Evolutionary conservation across 2,329 filamentous ascomycete genomes (phyloP).

Genomic region (Calonectria pseudoturangicola): DNA sequence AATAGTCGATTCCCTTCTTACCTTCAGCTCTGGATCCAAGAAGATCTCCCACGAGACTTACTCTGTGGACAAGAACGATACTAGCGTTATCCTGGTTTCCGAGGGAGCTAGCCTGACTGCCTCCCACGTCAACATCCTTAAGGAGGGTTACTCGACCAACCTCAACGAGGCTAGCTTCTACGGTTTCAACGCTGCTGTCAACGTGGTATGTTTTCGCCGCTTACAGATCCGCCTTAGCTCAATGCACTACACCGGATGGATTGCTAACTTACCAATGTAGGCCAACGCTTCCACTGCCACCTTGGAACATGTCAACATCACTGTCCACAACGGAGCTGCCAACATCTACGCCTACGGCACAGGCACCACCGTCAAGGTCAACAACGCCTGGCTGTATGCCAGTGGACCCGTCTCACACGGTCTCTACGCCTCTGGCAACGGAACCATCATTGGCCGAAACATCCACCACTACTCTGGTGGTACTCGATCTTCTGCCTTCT

Average conservation of each 20-base stretch:
- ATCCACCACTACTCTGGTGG: conserved; percentile 35
- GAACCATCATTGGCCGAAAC: conserved; percentile 37
- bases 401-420: conserved; percentile 36
- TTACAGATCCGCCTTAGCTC: not conserved
- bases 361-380: conserved; percentile 27
- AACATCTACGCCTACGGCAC: conserved; percentile 38
- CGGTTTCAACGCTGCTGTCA: conserved; percentile 38
- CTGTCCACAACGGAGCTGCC: conserved; percentile 37
- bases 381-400: conserved; percentile 35
- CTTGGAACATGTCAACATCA: conserved; percentile 36
- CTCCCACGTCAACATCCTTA: conserved; percentile 29
- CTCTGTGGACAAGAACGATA: conserved; percentile 31
- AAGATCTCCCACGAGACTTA: conserved; percentile 16
- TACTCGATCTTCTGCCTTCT: conserved; percentile 35
- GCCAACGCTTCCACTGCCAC: conserved; percentile 35
- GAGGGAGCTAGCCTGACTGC: conserved; percentile 27
- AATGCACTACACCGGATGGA: not conserved
- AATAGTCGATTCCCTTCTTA: conserved; percentile 24
- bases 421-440: conserved; percentile 37
- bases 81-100: conserved; percentile 35
- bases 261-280: not conserved
- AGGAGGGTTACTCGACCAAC: conserved; percentile 36
- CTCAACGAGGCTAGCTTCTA: conserved; percentile 40
- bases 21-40: not conserved
- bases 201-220: conserved; percentile 29